A percentile compares a stretch with the other conserved stretches of the same genome.
Conservation (phyloP, 345 rosid species). For the Eucalyptus erythrocorys region DNA sequence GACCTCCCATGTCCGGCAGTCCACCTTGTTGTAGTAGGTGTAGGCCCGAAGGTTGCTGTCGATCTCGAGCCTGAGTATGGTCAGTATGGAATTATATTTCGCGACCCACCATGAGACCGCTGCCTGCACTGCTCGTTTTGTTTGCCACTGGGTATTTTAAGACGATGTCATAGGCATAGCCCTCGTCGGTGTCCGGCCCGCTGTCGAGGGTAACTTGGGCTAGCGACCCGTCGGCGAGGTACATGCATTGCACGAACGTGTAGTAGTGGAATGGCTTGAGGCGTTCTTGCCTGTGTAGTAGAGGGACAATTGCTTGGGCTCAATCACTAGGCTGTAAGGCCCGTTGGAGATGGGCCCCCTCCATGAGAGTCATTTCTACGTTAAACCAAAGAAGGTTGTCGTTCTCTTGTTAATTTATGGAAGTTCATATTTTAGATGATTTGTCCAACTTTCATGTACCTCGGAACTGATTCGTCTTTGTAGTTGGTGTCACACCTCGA, state of each 20-base stretch:
- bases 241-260: not conserved
- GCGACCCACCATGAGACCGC: not conserved
- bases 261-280: conserved; percentile 14
- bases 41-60: conserved; percentile 37
- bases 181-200: not conserved
- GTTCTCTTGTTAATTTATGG: not conserved
- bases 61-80: conserved; percentile 27
- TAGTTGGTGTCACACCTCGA: too few species aligned
- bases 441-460: too few species aligned
- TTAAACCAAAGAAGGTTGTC: too few species aligned
- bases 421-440: too few species aligned
- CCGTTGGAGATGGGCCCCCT: conserved; percentile 14
- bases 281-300: conserved; percentile 14
- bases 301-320: conserved; percentile 17
- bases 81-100: conserved; percentile 22
- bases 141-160: not conserved
- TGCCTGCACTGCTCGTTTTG: not conserved
- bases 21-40: conserved; percentile 24
- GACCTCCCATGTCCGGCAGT: conserved; percentile 19
- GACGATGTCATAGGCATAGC: conserved; percentile 3
- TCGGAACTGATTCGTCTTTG: too few species aligned
- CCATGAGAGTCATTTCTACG: too few species aligned
- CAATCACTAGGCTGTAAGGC: conserved; percentile 30
- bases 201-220: conserved; percentile 3
- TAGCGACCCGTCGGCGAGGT: not conserved